Evolutionary conservation across 2,329 filamentous ascomycete species (phyloP), one percentile per base, ranked within the genome.

Genomic region (Trichothecium roseum): DNA sequence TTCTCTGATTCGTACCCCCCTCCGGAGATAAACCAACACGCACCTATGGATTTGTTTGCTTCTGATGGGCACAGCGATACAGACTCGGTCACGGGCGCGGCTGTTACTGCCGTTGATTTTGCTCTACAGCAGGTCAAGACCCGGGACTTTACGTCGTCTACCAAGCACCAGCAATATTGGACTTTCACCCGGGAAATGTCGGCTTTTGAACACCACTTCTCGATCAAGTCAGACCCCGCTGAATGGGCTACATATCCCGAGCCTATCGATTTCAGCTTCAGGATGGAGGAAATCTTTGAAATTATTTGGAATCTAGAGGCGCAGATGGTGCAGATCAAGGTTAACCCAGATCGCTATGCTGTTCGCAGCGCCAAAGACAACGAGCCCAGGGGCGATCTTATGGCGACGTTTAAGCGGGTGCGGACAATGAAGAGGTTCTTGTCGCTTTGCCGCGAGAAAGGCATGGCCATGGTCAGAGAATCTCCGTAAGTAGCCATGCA

Each of bases 121-220:
- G 63, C 68, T 13, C 47, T 76, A 10, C 55, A 64, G 31, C 66
- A 72, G 42, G 62, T 76, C 44, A 72, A 72, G 53, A 68, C 65
- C 3, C 52, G 55, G 12, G 42, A 55, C 9, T 57, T 64, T 34
- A 66, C 68, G 1, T 69, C 63, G 16, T 66, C 64, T 36, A 51
- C 56, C 3, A 45, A 56, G 10, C 64, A 69, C 5, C 72, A 67
- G 10, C 71, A 75, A 46, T 74, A 74, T 52, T 72, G 68, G 68
- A 68, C 68, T 34, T 74, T 64, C 63, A 45, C 64, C 4, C 54
- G 54, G 8, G 49, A 59, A 20, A 46, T 48, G 6, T 55, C 46
- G 14, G 45, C 57, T 12, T 68, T 74, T 36, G 66, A 74, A 53
- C 71, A 74, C 42, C 70, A 73, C 45, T 64, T 74, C 2, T 57